A percentile compares a stretch with the other conserved stretches of the same genome.
Conservation (phyloP, 1,139 yeast species). For the Fermentozyma sake region DNA sequence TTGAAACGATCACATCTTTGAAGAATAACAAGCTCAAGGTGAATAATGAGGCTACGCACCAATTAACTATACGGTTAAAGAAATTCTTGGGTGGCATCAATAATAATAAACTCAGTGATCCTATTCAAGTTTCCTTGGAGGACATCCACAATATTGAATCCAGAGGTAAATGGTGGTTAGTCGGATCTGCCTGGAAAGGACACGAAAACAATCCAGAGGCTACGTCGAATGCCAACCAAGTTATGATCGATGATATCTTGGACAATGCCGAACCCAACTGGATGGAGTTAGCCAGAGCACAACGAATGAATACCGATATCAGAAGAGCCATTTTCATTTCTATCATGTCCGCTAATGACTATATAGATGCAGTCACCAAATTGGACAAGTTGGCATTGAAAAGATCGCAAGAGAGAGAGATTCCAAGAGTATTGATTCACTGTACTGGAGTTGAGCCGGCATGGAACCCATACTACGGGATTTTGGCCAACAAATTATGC, state of each 20-base stretch:
- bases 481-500: conserved; percentile 74
- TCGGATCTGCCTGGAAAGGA: conserved; percentile 96
- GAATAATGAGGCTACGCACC: conserved; percentile 43
- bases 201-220: conserved; percentile 20
- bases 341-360: conserved; percentile 93
- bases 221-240: conserved; percentile 20
- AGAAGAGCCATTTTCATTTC: conserved; percentile 92
- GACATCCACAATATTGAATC: conserved; percentile 76
- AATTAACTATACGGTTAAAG: conserved; percentile 55
- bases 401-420: conserved; percentile 81
- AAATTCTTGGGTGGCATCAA: conserved; percentile 57
- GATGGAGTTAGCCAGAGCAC: conserved; percentile 79
- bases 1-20: conserved; percentile 80
- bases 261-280: conserved; percentile 80
- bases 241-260: conserved; percentile 49
- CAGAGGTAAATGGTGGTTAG: conserved; percentile 97
- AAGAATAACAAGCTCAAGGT: conserved; percentile 77
- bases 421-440: conserved; percentile 79
- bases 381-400: conserved; percentile 76
- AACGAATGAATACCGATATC: conserved; percentile 92
- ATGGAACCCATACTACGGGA: conserved; percentile 88
- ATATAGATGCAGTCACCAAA: conserved; percentile 78
- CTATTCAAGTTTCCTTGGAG: conserved; percentile 76
- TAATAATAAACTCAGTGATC: conserved; percentile 52
- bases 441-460: conserved; percentile 80